phyloP scores from a whole-genome alignment of 345 rosid species.

The Eucalyptus pauciflora region DNA sequence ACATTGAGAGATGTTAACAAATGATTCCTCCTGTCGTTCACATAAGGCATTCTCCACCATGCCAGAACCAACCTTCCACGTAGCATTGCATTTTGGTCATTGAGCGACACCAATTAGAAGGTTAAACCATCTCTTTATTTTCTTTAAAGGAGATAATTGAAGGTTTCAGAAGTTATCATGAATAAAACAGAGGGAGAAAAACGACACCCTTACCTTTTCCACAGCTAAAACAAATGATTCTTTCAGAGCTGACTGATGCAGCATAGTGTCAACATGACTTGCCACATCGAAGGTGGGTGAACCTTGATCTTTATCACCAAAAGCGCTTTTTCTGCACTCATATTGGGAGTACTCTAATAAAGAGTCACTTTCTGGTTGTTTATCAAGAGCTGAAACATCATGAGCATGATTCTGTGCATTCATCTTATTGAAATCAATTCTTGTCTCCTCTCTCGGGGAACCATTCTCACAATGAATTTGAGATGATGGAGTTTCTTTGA shows the following conservation, averaged over 20 bases:
- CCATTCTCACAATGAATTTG: slow-evolving; percentile 3
- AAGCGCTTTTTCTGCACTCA: not conserved
- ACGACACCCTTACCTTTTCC: slow-evolving; percentile 16
- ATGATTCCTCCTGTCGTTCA: not conserved
- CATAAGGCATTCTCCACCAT: not conserved
- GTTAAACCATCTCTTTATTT: not conserved
- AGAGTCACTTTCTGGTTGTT: not conserved
- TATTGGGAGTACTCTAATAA: not conserved
- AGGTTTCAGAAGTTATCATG: not conserved
- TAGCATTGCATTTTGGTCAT: not conserved
- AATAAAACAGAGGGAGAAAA: not conserved
- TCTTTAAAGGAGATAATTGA: not conserved
- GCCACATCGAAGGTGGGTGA: not conserved
- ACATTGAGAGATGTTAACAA: not conserved
- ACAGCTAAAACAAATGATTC: not conserved
- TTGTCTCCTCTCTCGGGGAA: not conserved
- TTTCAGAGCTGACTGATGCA: slow-evolving; percentile 4
- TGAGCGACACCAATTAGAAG: not conserved
- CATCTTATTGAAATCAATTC: not conserved
- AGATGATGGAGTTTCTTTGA: slow-evolving; percentile 31
- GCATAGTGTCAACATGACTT: not conserved
- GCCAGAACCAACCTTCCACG: not conserved
- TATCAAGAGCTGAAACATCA: not conserved
- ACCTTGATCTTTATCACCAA: not conserved
- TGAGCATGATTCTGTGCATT: not conserved